A percentile compares a stretch with the other conserved stretches of the same genome.
These are phyloP conservation scores for Fraxinus floribunda DNA, from an alignment of 305 asterid genomes.

Conservation along the genomic window DNA sequence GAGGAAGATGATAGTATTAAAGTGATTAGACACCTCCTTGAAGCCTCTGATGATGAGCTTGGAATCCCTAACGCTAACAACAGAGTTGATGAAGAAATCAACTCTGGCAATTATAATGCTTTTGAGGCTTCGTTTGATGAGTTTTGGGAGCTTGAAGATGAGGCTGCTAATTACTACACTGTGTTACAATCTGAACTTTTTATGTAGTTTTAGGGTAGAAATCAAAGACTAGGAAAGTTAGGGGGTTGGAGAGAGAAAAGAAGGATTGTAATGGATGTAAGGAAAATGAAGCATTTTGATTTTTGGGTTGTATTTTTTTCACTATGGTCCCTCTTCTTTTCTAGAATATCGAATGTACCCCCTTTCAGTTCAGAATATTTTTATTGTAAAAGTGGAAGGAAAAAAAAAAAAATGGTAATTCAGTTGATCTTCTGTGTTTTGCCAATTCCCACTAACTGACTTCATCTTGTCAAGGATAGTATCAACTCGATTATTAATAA, in stretches of 20 bases:
- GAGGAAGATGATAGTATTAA: constrained; percentile 36
- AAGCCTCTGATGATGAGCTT: constrained; percentile 88
- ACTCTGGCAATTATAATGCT: constrained; percentile 27
- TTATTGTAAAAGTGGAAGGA: constrained; percentile 15
- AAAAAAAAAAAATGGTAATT: background rate
- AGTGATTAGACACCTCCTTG: constrained; percentile 71
- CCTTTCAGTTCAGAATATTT: constrained; percentile 30
- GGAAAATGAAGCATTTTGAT: background rate
- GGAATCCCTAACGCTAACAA: constrained; percentile 56
- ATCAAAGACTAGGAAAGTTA: background rate
- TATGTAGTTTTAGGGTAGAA: constrained; percentile 22
- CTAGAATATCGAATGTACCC: background rate
- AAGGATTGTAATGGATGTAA: background rate
- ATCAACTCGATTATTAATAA: too few relatives aligned
- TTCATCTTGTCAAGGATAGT: too few relatives aligned
- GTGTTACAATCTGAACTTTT: constrained; percentile 64
- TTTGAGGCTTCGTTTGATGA: constrained; percentile 38
- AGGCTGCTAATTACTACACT: constrained; percentile 53
- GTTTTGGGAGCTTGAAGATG: constrained; percentile 80
- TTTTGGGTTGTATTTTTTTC: too few relatives aligned
- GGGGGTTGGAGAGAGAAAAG: background rate
- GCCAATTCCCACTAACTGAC: too few relatives aligned
- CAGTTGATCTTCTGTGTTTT: background rate
- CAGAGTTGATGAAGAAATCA: constrained; percentile 22
- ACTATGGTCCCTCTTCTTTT: background rate